phyloP scores from a whole-genome alignment of 148 eudicot genomes.

The Pouteria glomerata region DNA sequence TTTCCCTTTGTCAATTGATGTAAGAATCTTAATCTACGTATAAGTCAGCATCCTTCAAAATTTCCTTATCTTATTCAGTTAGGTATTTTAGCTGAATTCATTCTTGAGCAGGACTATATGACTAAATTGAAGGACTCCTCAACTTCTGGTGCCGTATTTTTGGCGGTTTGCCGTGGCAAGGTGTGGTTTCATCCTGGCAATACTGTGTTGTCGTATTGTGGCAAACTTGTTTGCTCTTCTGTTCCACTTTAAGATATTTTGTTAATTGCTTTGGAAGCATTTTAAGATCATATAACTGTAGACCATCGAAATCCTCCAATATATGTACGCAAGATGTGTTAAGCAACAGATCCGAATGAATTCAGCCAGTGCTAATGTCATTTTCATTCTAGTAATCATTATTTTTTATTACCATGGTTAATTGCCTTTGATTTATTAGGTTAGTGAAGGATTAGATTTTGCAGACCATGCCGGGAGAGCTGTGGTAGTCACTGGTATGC shows the following conservation, averaged over 20 bases:
- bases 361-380: background rate
- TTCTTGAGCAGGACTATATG: slow-evolving; percentile 69
- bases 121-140: slow-evolving; percentile 71
- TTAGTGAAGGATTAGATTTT: slow-evolving; percentile 98
- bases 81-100: slow-evolving; percentile 14
- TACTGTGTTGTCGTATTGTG: background rate
- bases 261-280: background rate
- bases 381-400: background rate
- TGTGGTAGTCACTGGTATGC: slow-evolving; percentile 85
- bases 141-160: slow-evolving; percentile 83
- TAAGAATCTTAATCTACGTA: slow-evolving; percentile 20
- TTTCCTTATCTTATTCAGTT: slow-evolving; percentile 12
- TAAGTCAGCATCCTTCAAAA: background rate
- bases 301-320: background rate
- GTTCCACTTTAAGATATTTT: background rate
- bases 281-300: background rate
- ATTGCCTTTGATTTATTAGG: slow-evolving; percentile 33
- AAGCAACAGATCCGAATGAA: background rate
- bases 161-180: slow-evolving; percentile 99
- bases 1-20: slow-evolving; percentile 77
- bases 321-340: background rate
- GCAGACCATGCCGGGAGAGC: slow-evolving; percentile 95
- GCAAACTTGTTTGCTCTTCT: background rate
- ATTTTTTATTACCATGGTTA: too few relatives aligned
- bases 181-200: slow-evolving; percentile 29